Evolutionary conservation across 768 basidiomycete species (phyloP).

Genomic region (Infundibulicybe gibba): DNA sequence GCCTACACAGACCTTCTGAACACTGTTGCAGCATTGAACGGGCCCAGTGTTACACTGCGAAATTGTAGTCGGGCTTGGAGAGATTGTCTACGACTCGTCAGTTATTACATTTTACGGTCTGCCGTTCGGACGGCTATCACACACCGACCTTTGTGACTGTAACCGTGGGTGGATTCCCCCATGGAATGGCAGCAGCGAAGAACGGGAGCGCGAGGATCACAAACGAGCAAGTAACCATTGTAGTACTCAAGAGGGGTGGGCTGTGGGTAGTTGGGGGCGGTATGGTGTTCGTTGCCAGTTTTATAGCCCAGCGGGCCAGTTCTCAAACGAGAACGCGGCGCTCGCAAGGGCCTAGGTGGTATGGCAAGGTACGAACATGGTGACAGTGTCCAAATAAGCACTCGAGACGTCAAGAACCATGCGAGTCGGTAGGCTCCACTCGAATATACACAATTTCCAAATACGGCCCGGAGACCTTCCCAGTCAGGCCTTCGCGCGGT

Average conservation of each 20-base stretch:
- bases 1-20: background rate
- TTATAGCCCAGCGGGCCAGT: background rate
- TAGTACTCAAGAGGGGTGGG: background rate
- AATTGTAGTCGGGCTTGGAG: background rate
- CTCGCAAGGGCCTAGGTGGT: too few relatives aligned
- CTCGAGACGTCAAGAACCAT: too few relatives aligned
- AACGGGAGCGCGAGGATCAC: conserved; percentile 20
- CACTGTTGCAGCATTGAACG: conserved; percentile 6
- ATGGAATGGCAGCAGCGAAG: conserved; percentile 17
- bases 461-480: too few relatives aligned
- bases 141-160: background rate
- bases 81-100: background rate
- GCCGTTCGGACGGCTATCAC: too few relatives aligned
- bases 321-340: too few relatives aligned
- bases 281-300: background rate
- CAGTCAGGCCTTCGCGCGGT: too few relatives aligned
- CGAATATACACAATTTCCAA: too few relatives aligned
- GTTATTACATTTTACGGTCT: too few relatives aligned
- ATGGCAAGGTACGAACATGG: too few relatives aligned
- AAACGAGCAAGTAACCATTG: conserved; percentile 11
- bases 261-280: background rate
- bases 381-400: too few relatives aligned
- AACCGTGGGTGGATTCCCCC: conserved; percentile 10
- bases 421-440: too few relatives aligned
- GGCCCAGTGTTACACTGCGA: conserved; percentile 6